Percentiles rank a stretch among this genome's conserved stretches.
These are phyloP conservation scores for Trichomonas tenax DNA, from an alignment of 208 protist genomes.

Conservation along the genomic window DNA sequence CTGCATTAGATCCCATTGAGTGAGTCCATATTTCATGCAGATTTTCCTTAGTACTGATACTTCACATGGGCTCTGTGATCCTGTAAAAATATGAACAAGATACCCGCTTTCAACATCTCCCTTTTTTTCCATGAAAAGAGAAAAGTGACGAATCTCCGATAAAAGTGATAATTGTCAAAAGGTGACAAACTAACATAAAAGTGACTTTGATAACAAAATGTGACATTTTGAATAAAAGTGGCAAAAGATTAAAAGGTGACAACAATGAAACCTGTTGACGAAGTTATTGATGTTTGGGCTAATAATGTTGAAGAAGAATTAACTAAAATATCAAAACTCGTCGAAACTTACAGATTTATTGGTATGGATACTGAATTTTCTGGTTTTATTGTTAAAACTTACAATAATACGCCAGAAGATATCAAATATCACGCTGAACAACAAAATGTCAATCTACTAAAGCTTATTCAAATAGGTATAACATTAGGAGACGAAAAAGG, in stretches of 20 bases:
- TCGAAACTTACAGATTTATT: conserved; percentile 87
- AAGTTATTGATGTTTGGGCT: conserved; percentile 75
- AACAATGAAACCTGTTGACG: too few species aligned
- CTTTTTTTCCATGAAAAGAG: too few species aligned
- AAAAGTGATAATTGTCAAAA: too few species aligned
- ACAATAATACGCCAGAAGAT: not conserved
- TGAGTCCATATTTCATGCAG: not conserved
- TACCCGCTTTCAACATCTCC: too few species aligned
- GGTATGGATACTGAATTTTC: too few species aligned
- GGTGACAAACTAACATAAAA: too few species aligned
- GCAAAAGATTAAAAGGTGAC: too few species aligned
- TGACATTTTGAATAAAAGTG: too few species aligned
- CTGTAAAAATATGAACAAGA: not conserved
- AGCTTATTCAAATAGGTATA: conserved; percentile 94
- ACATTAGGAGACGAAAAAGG: conserved; percentile 84
- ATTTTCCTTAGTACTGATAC: not conserved
- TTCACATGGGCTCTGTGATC: not conserved
- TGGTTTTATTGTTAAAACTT: conserved; percentile 61
- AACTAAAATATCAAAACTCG: conserved; percentile 65
- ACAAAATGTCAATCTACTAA: conserved; percentile 76
- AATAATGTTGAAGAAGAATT: conserved; percentile 86
- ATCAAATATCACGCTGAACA: not conserved
- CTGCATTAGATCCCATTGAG: not conserved
- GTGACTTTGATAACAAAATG: too few species aligned
- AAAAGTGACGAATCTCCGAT: too few species aligned